Conservation (phyloP, 805 yeast genomes). For the Saccharomyces paradoxus region DNA sequence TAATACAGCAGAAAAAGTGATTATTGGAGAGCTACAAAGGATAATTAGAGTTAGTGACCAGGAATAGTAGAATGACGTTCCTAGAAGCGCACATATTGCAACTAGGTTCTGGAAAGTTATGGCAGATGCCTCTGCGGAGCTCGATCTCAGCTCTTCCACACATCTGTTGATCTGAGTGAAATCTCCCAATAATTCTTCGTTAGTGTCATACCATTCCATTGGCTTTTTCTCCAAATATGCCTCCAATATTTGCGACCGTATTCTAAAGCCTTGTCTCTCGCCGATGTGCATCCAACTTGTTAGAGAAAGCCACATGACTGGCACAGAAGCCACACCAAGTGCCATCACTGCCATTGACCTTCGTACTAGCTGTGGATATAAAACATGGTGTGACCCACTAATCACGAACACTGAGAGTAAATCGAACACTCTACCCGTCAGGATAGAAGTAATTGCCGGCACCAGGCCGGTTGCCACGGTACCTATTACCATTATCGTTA, state of each 20-base stretch:
- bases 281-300: conserved; percentile 62
- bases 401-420: conserved; percentile 28
- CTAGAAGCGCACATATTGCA: conserved; percentile 45
- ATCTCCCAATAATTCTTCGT: conserved; percentile 51
- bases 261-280: conserved; percentile 55
- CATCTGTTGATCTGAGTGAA: conserved; percentile 60
- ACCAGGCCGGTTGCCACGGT: conserved; percentile 47
- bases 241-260: conserved; percentile 40
- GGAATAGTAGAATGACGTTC: conserved; percentile 64
- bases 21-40: conserved; percentile 66
- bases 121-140: conserved; percentile 60
- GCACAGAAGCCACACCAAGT: conserved; percentile 39
- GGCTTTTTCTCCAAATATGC: conserved; percentile 38
- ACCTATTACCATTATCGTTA: conserved; percentile 28
- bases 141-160: conserved; percentile 62
- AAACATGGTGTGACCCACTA: conserved; percentile 18
- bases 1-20: conserved; percentile 40
- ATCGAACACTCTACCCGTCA: conserved; percentile 59
- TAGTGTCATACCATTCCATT: conserved; percentile 56
- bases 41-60: conserved; percentile 81
- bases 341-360: conserved; percentile 36
- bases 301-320: conserved; percentile 47
- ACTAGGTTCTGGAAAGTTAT: conserved; percentile 45
- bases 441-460: conserved; percentile 52
- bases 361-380: conserved; percentile 29